Evolutionary conservation across 1,139 yeast species (phyloP), one percentile per base, ranked within the genome.

Genomic region (Hyphopichia fennica): DNA sequence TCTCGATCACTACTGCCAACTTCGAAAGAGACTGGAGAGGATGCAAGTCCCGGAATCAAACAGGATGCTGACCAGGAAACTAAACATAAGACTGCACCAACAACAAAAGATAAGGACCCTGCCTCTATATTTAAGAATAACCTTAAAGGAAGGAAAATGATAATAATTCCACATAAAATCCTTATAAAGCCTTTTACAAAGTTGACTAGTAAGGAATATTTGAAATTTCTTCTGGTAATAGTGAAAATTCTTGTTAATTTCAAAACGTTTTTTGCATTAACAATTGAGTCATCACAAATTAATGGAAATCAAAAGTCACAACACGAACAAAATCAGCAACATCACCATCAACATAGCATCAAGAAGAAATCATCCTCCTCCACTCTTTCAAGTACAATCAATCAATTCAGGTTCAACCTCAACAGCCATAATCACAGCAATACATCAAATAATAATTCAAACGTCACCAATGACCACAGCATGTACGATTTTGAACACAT

Each of bases 81-180:
- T n/a, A n/a, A n/a, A n/a, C 23, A 20, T 5, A 5, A 20, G 23
- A 6, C 23, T 20, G 23, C 8, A 20, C 9, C 23, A n/a, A n/a
- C 23, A 20, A 6, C 23, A 9, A 20, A 20, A 20, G 9, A 20
- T 20, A 20, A 27, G 11, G 18, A 30, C 6, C 18, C 19, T 14
- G 17, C 6, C 6, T 4, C 6, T 30, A 11, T 16, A 5, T 15
- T 35, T 6, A 29, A 36, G 15, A 19, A 28, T 19, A 29, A 22
- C 13, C 27, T 39, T 11, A 39, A 35, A 27, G 38, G 41, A 4
- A 28, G 65, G 43, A 65, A 60, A 43, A 50, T 67, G 39, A 64
- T 72, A 3, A 63, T 73, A 7, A 65, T 73, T 2, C 78, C 79
- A 0, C 78, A 74, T 46, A 66, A 67, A 43, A 69, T 74, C 6